These are phyloP conservation scores for Pinus taeda DNA, from an alignment of 75 land plant species.

Conservation along the genomic window DNA sequence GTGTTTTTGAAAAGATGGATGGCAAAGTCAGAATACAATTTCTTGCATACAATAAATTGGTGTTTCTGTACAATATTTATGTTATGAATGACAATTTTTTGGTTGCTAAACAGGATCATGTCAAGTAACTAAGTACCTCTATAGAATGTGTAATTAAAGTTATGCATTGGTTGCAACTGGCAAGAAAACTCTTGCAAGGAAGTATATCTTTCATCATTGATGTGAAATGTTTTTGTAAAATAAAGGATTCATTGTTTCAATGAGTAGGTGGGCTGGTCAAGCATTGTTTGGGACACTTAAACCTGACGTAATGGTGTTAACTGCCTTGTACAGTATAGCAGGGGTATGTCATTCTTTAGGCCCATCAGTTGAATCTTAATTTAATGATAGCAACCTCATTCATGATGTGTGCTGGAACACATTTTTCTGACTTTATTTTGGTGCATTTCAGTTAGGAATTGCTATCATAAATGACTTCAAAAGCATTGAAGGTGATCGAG, in stretches of 20 bases:
- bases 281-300: constrained; percentile 89
- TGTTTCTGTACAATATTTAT: neutral
- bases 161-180: neutral
- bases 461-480: constrained; percentile 25
- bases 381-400: neutral
- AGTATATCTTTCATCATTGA: neutral
- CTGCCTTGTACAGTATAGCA: constrained; percentile 77
- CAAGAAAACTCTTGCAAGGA: neutral
- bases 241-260: neutral
- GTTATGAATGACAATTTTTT: neutral
- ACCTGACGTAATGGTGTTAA: constrained; percentile 76
- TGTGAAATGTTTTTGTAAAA: neutral
- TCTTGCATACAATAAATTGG: neutral
- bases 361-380: neutral
- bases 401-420: neutral
- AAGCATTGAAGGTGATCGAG: constrained; percentile 94
- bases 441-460: constrained; percentile 38
- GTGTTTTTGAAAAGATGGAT: neutral
- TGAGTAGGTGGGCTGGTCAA: constrained; percentile 96
- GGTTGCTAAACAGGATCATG: neutral
- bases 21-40: neutral
- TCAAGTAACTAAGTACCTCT: neutral
- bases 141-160: neutral
- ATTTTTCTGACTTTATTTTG: constrained; percentile 6
- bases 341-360: constrained; percentile 52